These are phyloP conservation scores for Paraphysoderma sedebokerense DNA, from an alignment of 371 early-diverging fungal species.

Conservation along the genomic window DNA sequence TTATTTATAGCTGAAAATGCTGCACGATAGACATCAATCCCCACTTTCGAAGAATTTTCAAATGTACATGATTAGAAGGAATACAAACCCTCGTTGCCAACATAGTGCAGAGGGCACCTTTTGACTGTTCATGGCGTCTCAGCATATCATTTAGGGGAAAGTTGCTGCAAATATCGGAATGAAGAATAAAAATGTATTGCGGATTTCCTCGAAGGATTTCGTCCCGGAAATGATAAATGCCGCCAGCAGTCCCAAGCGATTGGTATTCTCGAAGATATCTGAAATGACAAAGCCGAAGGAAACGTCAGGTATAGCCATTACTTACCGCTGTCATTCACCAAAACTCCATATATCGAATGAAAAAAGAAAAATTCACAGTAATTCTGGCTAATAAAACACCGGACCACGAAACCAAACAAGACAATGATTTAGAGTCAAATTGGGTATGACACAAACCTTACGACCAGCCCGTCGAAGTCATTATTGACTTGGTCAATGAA, in stretches of 20 bases:
- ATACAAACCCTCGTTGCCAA: constrained; percentile 57
- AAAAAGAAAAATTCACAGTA: background rate
- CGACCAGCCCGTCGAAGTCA: constrained; percentile 64
- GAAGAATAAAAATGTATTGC: constrained; percentile 81
- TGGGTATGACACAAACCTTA: no score
- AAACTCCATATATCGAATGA: no score
- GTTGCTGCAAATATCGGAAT: constrained; percentile 84
- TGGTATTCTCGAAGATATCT: constrained; percentile 94
- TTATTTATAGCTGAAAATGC: no score
- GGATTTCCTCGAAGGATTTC: constrained; percentile 79
- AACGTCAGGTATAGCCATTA: background rate
- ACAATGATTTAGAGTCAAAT: no score
- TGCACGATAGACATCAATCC: no score
- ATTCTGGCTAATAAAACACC: no score
- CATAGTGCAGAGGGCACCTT: constrained; percentile 59
- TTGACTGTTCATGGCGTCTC: constrained; percentile 53
- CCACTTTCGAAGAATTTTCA: no score
- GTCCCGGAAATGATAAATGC: constrained; percentile 93
- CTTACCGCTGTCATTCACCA: background rate
- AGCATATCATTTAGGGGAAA: constrained; percentile 83
- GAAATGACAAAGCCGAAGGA: background rate
- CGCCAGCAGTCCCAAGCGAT: constrained; percentile 91
- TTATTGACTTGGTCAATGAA: constrained; percentile 64
- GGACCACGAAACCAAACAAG: no score
- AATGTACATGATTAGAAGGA: no score